Percentiles rank a stretch among this genome's conserved stretches.
phyloP scores from a whole-genome alignment of 495 filamentous ascomycete genomes.

The Podospora pseudocomata region DNA sequence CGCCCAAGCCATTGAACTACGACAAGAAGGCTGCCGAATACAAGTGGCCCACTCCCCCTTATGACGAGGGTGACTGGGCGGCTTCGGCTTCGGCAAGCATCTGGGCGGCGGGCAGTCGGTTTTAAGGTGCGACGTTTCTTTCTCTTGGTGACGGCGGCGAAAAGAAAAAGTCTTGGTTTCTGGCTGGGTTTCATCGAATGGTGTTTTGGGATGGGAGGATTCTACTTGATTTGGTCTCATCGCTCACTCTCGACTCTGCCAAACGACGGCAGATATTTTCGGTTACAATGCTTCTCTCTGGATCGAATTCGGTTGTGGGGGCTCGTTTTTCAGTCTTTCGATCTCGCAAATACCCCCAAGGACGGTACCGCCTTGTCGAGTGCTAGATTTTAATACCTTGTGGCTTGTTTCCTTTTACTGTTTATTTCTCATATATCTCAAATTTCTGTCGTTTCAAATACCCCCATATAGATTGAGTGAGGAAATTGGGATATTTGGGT shows the following conservation, averaged over 20 bases:
- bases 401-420: conserved; percentile 3
- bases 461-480: conserved; percentile 14
- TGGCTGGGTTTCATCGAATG: conserved; percentile 22
- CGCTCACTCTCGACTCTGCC: conserved; percentile 10
- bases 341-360: conserved; percentile 20
- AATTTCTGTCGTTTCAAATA: conserved; percentile 10
- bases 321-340: conserved; percentile 11
- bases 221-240: conserved; percentile 19
- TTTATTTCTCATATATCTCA: conserved; percentile 11
- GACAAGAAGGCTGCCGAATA: conserved; percentile 55
- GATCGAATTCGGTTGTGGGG: not conserved
- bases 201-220: conserved; percentile 22
- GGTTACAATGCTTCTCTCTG: not conserved
- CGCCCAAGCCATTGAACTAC: conserved; percentile 53
- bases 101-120: conserved; percentile 61
- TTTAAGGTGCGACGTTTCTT: conserved; percentile 33
- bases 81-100: conserved; percentile 74
- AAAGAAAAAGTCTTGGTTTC: conserved; percentile 10
- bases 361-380: conserved; percentile 12
- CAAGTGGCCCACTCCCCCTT: conserved; percentile 95
- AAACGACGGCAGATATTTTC: not conserved
- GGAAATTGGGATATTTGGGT: conserved; percentile 12
- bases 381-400: conserved; percentile 17
- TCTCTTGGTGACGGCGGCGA: not conserved
- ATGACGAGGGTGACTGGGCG: conserved; percentile 82